Evolutionary conservation across 441 rosid species (phyloP), one percentile per base, ranked within the genome.

Genomic region (Isatis lusitanica): DNA sequence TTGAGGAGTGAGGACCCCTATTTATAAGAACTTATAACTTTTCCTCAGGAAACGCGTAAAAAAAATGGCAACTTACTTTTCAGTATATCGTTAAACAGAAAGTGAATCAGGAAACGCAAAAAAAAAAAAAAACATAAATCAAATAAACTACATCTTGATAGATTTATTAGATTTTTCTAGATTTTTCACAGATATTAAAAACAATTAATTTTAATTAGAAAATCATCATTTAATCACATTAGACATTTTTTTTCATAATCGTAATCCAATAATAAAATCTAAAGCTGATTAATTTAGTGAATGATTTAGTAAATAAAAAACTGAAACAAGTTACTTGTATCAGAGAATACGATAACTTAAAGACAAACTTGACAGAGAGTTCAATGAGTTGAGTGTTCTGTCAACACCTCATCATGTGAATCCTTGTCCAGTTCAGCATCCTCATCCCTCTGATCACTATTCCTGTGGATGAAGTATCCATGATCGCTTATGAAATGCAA

Each of bases 401-500:
- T 60, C 73, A 77, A 62, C 51, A 91, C 94, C 96, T 88, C 85
- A 50, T 70, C 77, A 78, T 84, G 84, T 79, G 68, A 53, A 67
- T 78, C 80, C 68, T 77, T 65, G 61, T 68, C 80, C 69, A 67
- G 11, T 76, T 74, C 83, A 78, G 71, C 75, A 64, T 43, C 74
- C 42, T 51, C 85, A 69, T 74, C 73, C 43, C 68, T 51, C 36
- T 40, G 71, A 47, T 68, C 59, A 5, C 70, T 71, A 74, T 76
- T 74, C 84, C 90, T 84, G 72, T 69, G 82, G 67, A 73, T 15
- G 7, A 77, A 36, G 36, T 7, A 46, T 56, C 64, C 17, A 62
- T 21, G 5, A 47, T 39, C 50, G 47, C 58, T 63, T 47, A 52
- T 40, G 12, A 53, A 39, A 21, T 33, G 2, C 35, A 79, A 48